These are phyloP conservation scores for Aurinia saxatilis DNA, from an alignment of 345 rosid species.

Conservation along the genomic window DNA sequence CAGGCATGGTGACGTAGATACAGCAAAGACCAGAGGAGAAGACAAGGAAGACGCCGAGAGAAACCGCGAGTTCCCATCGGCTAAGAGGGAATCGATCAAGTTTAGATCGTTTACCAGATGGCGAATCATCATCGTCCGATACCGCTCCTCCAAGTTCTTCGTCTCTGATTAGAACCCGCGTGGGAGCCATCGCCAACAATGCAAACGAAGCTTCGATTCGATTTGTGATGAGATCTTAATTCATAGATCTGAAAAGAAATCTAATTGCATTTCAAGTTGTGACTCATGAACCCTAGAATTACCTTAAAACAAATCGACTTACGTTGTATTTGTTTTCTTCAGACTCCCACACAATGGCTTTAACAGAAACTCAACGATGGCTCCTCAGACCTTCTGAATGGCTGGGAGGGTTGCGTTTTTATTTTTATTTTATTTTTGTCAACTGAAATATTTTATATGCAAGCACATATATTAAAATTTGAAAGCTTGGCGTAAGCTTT, in stretches of 20 bases:
- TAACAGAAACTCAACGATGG: no score
- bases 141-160: conserved; percentile 39
- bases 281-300: no score
- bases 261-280: no score
- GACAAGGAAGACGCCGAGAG: conserved; percentile 58
- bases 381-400: no score
- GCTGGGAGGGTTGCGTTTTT: no score
- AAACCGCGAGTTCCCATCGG: conserved; percentile 73
- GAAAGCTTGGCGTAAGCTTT: no score
- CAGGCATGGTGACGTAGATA: conserved; percentile 80
- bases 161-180: conserved; percentile 52
- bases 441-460: no score
- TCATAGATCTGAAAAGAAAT: conserved; percentile 1
- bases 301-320: no score
- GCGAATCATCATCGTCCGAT: conserved; percentile 59
- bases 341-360: no score
- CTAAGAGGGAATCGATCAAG: conserved; percentile 68
- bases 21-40: conserved; percentile 65
- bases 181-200: conserved; percentile 37
- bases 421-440: no score
- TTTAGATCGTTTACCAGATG: conserved; percentile 56
- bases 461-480: no score
- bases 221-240: background rate
- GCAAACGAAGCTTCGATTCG: background rate
- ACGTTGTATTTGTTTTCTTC: no score